phyloP scores from a whole-genome alignment of 768 basidiomycete species.

The Russula dissimulans region DNA sequence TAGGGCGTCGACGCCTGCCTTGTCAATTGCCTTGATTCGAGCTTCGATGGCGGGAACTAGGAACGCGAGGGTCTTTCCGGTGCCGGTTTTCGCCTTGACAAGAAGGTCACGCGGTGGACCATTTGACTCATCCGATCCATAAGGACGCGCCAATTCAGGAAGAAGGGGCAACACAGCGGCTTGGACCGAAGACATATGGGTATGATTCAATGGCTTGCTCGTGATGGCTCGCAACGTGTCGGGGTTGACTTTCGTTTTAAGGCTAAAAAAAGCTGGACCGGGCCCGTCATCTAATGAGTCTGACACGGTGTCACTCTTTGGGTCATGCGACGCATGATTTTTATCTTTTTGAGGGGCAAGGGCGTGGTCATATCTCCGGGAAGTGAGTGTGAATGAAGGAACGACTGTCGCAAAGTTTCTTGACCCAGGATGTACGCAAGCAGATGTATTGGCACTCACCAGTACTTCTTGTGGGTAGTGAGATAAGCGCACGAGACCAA shows the following conservation, averaged over 20 bases:
- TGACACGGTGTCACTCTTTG: neutral
- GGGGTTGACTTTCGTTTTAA: conserved; percentile 28
- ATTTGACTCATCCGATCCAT: conserved; percentile 28
- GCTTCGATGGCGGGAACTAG: conserved; percentile 80
- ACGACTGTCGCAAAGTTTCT: neutral
- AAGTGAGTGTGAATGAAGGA: conserved; percentile 2
- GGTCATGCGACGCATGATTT: neutral
- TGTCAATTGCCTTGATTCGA: conserved; percentile 51
- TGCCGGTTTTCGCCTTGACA: conserved; percentile 83
- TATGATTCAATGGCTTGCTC: conserved; percentile 53
- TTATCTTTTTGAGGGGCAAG: conserved; percentile 4
- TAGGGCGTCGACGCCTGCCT: conserved; percentile 33
- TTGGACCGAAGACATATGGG: conserved; percentile 75
- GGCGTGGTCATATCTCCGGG: conserved; percentile 14
- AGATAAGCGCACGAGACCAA: neutral
- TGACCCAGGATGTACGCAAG: neutral
- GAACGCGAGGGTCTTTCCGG: conserved; percentile 85
- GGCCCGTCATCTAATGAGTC: neutral
- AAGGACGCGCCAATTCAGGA: conserved; percentile 54
- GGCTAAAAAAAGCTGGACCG: conserved; percentile 24
- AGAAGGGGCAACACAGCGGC: conserved; percentile 67
- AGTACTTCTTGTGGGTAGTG: neutral
- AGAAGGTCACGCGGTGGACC: conserved; percentile 52
- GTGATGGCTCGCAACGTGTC: conserved; percentile 50
- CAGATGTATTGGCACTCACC: neutral